Evolutionary conservation across 2,329 filamentous ascomycete genomes (phyloP), one percentile per base, ranked within the genome.

Genomic region (Aspergillus sp.): DNA sequence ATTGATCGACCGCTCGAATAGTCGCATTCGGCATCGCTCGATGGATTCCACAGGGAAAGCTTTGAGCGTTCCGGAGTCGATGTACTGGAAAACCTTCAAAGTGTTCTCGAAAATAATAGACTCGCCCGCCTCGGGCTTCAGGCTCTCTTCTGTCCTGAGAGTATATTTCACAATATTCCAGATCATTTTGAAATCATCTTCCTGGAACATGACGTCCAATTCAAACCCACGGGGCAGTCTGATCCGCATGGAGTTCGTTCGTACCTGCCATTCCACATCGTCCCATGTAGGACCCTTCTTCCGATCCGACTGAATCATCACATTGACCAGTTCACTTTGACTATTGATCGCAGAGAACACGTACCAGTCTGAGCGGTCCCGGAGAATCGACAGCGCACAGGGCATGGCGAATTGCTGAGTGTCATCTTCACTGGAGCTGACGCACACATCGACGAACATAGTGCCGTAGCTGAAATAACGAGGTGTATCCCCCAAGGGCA

Each of bases 91-190:
- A 28, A 83, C 79, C 40, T 80, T 80, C 6, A 95, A 70, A 1
- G 79, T 82, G 5, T 80, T 77, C 57, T 83, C 80, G 61, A 87
- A 88, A 2, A 85, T 74, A 47, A 85, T 67, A 2, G 73, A 73
- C 67, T 96, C 90, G 44, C 87, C 85, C 29, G 75, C 73, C 36
- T 81, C 78, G 5, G 82, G 80, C 33, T 81, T 80, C 38, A 94
- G 73, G 44, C 81, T 86, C 28, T 77, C 75, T 59, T 89, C 84
- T 2, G 91, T 80, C 57, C 86, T 88, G 53, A 78, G 79, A 28
- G 85, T 87, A 62, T 94, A 91, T 49, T 94, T 88, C 54, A 89
- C 88, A 66, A 94, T 88, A 56, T 81, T 85, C 80, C 84, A 90
- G 7, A 94, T 68, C 52, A 79, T 82, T 51, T 83, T 80, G 69